Conservation (phyloP, 768 basidiomycete species). For the Tylopilus sp. region DNA sequence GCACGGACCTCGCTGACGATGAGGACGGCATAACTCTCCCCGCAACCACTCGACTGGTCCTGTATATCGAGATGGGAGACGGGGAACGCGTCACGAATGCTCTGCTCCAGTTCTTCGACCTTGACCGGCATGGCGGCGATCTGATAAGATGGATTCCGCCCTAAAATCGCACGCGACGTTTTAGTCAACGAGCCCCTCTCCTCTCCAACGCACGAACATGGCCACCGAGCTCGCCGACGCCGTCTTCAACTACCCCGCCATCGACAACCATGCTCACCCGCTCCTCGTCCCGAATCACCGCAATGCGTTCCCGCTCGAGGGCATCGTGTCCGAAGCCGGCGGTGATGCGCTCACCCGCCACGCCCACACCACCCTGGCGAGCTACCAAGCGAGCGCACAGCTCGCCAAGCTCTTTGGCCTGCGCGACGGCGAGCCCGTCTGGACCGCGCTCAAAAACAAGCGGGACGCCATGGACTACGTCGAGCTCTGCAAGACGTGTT, state of each 20-base stretch:
- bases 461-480: conserved; percentile 47
- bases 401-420: conserved; percentile 50
- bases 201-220: not conserved
- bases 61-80: conserved; percentile 69
- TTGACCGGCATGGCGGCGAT: conserved; percentile 52
- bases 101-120: conserved; percentile 50
- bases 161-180: too few species aligned
- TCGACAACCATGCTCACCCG: conserved; percentile 82
- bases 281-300: conserved; percentile 50
- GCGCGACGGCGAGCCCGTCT: conserved; percentile 35
- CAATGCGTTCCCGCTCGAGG: conserved; percentile 52
- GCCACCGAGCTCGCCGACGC: conserved; percentile 16
- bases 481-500: conserved; percentile 53
- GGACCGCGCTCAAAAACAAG: conserved; percentile 56
- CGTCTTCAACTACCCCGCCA: conserved; percentile 44
- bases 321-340: conserved; percentile 61
- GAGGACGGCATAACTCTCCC: conserved; percentile 69
- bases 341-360: conserved; percentile 51
- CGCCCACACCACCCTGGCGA: conserved; percentile 54
- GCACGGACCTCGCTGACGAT: conserved; percentile 70
- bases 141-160: conserved; percentile 20
- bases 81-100: conserved; percentile 60
- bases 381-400: conserved; percentile 53
- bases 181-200: conserved; percentile 8
- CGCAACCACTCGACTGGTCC: conserved; percentile 79